phyloP scores from a whole-genome alignment of 2,329 filamentous ascomycete genomes.

The Diatrype stigma region DNA sequence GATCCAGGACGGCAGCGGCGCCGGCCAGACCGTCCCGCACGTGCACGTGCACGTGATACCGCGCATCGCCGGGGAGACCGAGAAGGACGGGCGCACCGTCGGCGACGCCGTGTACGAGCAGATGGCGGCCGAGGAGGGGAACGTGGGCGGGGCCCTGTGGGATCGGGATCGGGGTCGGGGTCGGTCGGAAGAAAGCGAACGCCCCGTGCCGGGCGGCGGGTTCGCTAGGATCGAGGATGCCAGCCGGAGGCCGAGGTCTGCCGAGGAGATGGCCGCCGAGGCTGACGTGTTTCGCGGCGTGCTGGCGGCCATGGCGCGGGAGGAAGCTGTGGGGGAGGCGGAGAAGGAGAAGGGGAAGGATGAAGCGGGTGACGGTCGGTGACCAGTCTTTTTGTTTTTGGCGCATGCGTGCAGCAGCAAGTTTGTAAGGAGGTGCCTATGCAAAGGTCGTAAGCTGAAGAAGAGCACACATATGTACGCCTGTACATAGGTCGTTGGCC shows the following conservation, averaged over 20 bases:
- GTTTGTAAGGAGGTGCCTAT: too few species aligned
- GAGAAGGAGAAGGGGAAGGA: slow-evolving; percentile 11
- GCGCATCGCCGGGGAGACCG: slow-evolving; percentile 26
- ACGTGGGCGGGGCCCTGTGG: slow-evolving; percentile 66
- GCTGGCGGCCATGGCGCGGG: slow-evolving; percentile 38
- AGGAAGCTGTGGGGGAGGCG: slow-evolving; percentile 14
- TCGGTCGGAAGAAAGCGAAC: slow-evolving; percentile 15
- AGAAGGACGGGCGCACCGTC: slow-evolving; percentile 19
- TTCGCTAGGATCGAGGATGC: slow-evolving; percentile 72
- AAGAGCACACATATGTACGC: too few species aligned
- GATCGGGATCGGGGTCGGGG: slow-evolving; percentile 18
- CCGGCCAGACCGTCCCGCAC: slow-evolving; percentile 91
- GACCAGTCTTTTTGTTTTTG: too few species aligned
- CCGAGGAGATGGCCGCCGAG: slow-evolving; percentile 76
- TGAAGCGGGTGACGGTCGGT: neutral
- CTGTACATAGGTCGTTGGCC: too few species aligned
- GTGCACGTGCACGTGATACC: slow-evolving; percentile 71
- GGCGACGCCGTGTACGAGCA: slow-evolving; percentile 63
- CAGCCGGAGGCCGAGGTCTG: slow-evolving; percentile 60
- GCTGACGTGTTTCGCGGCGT: slow-evolving; percentile 60
- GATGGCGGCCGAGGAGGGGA: slow-evolving; percentile 80
- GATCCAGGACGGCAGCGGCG: slow-evolving; percentile 86
- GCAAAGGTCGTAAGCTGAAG: too few species aligned
- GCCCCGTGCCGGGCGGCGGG: slow-evolving; percentile 47
- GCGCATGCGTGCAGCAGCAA: too few species aligned